phyloP scores from a whole-genome alignment of 805 yeast genomes.

The Yamadazyma scolyti region DNA sequence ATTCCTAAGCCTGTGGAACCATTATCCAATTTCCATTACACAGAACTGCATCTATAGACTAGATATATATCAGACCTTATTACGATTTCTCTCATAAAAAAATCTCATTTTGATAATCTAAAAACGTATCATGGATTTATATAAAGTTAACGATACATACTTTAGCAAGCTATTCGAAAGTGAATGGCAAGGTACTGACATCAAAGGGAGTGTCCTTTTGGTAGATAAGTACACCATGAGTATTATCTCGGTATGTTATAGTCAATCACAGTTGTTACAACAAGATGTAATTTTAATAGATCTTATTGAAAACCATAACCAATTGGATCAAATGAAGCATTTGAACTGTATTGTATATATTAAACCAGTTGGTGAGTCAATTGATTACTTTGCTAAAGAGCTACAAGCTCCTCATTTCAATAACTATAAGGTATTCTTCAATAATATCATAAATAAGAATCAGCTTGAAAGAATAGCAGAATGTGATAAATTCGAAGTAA shows the following conservation, averaged over 20 bases:
- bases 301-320: slow-evolving; percentile 50
- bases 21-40: slow-evolving; percentile 9
- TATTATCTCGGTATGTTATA: slow-evolving; percentile 80
- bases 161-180: slow-evolving; percentile 25
- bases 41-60: slow-evolving; percentile 11
- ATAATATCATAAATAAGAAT: slow-evolving; percentile 68
- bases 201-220: slow-evolving; percentile 50
- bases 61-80: neutral
- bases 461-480: slow-evolving; percentile 87
- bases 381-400: slow-evolving; percentile 61
- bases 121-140: slow-evolving; percentile 21
- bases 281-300: slow-evolving; percentile 85
- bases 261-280: slow-evolving; percentile 79
- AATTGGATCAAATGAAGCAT: slow-evolving; percentile 60
- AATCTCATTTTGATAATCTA: slow-evolving; percentile 3
- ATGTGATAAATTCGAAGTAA: slow-evolving; percentile 81
- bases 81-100: neutral
- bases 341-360: slow-evolving; percentile 77
- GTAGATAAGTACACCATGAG: slow-evolving; percentile 80
- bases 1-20: slow-evolving; percentile 13
- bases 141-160: slow-evolving; percentile 26
- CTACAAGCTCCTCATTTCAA: slow-evolving; percentile 75
- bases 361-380: slow-evolving; percentile 65
- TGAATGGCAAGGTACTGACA: slow-evolving; percentile 7
- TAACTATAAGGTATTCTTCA: slow-evolving; percentile 73